phyloP scores from a whole-genome alignment of 352 stramenopile species.

The Phytophthora ramorum region DNA sequence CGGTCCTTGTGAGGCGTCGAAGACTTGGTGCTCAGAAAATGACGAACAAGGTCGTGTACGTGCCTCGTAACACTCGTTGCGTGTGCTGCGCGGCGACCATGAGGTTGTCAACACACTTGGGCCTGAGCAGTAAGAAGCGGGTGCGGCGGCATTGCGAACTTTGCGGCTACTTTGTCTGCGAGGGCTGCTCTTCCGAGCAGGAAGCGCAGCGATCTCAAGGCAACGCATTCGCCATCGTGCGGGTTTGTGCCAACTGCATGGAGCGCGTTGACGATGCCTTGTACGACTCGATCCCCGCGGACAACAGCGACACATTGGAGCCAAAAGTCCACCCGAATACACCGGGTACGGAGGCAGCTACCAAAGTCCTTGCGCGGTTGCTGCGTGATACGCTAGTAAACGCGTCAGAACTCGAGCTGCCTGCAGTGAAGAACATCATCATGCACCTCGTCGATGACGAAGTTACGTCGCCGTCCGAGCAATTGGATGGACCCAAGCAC shows the following conservation, averaged over 20 bases:
- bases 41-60: no score
- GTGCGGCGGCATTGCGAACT: no score
- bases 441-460: slow-evolving; percentile 48
- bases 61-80: no score
- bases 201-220: no score
- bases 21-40: no score
- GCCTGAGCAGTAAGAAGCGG: no score
- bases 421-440: slow-evolving; percentile 14
- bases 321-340: slow-evolving; percentile 21
- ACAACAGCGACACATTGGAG: slow-evolving; percentile 21
- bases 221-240: slow-evolving; percentile 26
- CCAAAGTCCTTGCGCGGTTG: slow-evolving; percentile 32
- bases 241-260: slow-evolving; percentile 45
- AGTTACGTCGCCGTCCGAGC: background rate
- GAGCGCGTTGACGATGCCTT: slow-evolving; percentile 43
- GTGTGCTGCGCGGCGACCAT: no score
- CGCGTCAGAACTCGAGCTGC: slow-evolving; percentile 3
- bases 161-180: no score
- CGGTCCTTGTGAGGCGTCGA: no score
- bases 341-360: slow-evolving; percentile 25
- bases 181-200: no score
- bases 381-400: slow-evolving; percentile 44
- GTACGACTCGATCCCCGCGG: slow-evolving; percentile 39
- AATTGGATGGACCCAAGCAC: background rate
- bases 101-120: no score